Evolutionary conservation across 1,284 basidiomycete species (phyloP), one percentile per base, ranked within the genome.

Genomic region (Sphagnurus paluster): DNA sequence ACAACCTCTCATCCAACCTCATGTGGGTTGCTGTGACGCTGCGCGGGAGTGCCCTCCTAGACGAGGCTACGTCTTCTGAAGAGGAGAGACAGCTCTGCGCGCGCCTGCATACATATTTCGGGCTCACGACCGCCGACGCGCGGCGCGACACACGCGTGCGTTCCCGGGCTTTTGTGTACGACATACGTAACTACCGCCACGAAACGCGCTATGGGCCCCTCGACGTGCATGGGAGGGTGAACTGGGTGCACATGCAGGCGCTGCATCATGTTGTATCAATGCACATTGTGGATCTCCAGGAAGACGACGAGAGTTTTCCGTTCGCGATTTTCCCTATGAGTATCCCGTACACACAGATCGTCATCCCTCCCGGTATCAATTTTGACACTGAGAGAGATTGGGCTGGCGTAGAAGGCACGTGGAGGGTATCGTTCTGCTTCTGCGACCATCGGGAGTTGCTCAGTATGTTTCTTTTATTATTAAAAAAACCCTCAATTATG

Each of bases 391-490:
- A 79, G 48, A 52, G 60, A 17, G 85, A 88, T 60, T 87, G 84
- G 85, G 84, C 78, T 0, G 80, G 79, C 2, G 64, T 87, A 1
- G 67, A 69, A 23, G 85, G 85, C 0, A 29, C 61, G 13, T 88
- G 85, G 85, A 62, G 67, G 4, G 72, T 79, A 7, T 75, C 76
- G 23, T 87, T 85, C 54, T 81, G 76, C 47, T 88, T 84, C 59
- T 75, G 79, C 42, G 84, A 88, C 59, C 84, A 87, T 57, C 65
- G 78, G 5, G 78, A 80, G 34, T 67, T 87, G 34, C 58, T 85
- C 29, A 63, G 85, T 86, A 56, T 25, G 52, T 64, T 76, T 11
- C 35, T 17, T 9, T 3, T 8, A 10, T 33, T 23, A 13, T 32
- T 40, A 49, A 28, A n/a, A n/a, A n/a, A n/a, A n/a, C n/a, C 30